Evolutionary conservation across 2,329 filamentous ascomycete genomes (phyloP), one percentile per base, ranked within the genome.

Genomic region (Fusarium lateritium): DNA sequence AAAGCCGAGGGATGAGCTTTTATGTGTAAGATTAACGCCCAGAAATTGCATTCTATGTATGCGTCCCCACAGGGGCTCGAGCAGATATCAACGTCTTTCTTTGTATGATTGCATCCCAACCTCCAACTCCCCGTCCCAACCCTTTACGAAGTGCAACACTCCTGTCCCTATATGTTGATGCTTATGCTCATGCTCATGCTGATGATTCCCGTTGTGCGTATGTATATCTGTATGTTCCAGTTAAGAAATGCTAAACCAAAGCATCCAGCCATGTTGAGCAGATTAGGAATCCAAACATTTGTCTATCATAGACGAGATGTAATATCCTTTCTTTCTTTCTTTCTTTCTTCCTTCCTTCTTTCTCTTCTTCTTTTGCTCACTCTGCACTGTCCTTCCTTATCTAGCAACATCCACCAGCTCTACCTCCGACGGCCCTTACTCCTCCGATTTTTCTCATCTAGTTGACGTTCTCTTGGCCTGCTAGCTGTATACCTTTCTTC

Each of bases 221-320:
- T 62, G 53, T 72, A 66, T 47, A 31, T 60, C 50, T 63, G 38
- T 53, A 56, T 59, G 62, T 62, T 52, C 49, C 42, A 56, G 52
- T 62, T 51, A 63, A 69, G 57, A 65, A 73, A 70, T 60, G 54
- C 31, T 51, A 65, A 69, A 57, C 57, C 67, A 64, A 70, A 51
- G 52, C 54, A 39, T 65, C 56, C 44, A 51, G 59, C 57, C 62
- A 71, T 56, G 65, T 61, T 45, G 46, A 56, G 34, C 50, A 65
- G 51, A 59, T 53, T 49, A 56, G 60, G 44, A 56, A 73, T 72
- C 72, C 72, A 74, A 73, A 55, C 47, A 54, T 52, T 28, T 53
- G 53, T 71, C 68, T 71, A 67, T 62, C 51, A 61, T 52, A 57
- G 59, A 52, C 43, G 58, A 56, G 57, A 65, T 54, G 44, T 8